These are phyloP conservation scores for Colletotrichum agaves DNA, from an alignment of 2,329 filamentous ascomycete genomes.

Conservation along the genomic window DNA sequence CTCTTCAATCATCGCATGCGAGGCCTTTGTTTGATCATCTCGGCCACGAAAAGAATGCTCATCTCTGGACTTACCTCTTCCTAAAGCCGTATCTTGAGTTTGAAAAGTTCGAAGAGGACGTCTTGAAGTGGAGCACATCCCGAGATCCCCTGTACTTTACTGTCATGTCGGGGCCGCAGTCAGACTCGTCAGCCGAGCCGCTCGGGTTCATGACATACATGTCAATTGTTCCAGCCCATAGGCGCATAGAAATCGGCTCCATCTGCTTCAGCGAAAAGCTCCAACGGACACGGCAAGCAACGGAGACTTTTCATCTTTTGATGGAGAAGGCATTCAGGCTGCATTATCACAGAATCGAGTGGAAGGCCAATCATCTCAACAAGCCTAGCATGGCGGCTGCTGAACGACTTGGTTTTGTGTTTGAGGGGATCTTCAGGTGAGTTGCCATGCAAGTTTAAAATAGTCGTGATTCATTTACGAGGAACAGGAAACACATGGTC, in stretches of 20 bases:
- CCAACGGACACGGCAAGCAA: conserved; percentile 65
- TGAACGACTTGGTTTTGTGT: conserved; percentile 65
- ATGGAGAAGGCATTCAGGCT: conserved; percentile 62
- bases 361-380: conserved; percentile 72
- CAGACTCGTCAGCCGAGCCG: conserved; percentile 44
- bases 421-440: conserved; percentile 67
- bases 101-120: conserved; percentile 37
- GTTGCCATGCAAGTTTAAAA: not conserved
- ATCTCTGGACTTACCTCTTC: conserved; percentile 50
- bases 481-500: conserved; percentile 65
- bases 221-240: conserved; percentile 58
- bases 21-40: conserved; percentile 46
- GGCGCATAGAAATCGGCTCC: conserved; percentile 66
- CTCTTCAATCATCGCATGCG: conserved; percentile 43
- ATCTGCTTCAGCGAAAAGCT: conserved; percentile 62
- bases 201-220: conserved; percentile 58
- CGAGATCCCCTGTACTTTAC: conserved; percentile 56
- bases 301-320: conserved; percentile 68
- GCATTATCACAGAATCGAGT: conserved; percentile 68
- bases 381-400: conserved; percentile 64
- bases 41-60: conserved; percentile 45
- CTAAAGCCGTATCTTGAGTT: conserved; percentile 40
- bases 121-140: conserved; percentile 42
- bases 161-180: conserved; percentile 49
- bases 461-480: not conserved